Conservation (phyloP, 768 basidiomycete genomes). For the Rhizopogon vinicolor region DNA sequence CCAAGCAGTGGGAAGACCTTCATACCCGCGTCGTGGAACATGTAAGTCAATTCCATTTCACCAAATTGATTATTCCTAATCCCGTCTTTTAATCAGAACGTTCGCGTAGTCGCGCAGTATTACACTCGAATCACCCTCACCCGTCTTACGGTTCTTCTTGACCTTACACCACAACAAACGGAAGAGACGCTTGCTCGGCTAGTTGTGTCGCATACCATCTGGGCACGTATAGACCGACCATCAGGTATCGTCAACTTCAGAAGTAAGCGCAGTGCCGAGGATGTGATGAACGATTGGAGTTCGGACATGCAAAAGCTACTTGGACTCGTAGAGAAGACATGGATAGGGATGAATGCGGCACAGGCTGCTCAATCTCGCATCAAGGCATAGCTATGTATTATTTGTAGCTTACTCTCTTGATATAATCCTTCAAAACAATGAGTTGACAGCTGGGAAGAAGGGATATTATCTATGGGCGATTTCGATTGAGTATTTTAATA, state of each 20-base stretch:
- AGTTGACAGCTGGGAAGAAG: not conserved
- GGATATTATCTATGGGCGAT: not conserved
- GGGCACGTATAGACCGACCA: slow-evolving; percentile 92
- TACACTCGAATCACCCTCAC: slow-evolving; percentile 88
- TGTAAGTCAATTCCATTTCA: slow-evolving; percentile 42
- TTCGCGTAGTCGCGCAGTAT: slow-evolving; percentile 91
- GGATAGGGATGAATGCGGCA: slow-evolving; percentile 94
- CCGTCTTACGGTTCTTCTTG: slow-evolving; percentile 82
- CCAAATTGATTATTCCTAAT: not conserved
- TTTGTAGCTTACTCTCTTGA: not conserved
- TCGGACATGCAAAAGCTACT: slow-evolving; percentile 92
- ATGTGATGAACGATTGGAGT: slow-evolving; percentile 98
- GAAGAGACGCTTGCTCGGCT: slow-evolving; percentile 87
- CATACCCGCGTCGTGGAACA: slow-evolving; percentile 97
- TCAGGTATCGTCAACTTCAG: slow-evolving; percentile 87
- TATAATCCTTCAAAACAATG: not conserved
- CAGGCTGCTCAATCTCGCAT: slow-evolving; percentile 75
- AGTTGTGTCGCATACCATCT: slow-evolving; percentile 88
- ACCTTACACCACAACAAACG: slow-evolving; percentile 75
- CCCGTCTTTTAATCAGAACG: slow-evolving; percentile 56
- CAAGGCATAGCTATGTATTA: slow-evolving; percentile 31
- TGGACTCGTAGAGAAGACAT: slow-evolving; percentile 94
- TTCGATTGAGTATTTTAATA: not conserved
- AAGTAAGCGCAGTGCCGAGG: slow-evolving; percentile 77
- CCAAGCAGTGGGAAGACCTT: slow-evolving; percentile 90